Conservation (phyloP, 2,329 filamentous ascomycete genomes). For the Lecanicillium sp. region DNA sequence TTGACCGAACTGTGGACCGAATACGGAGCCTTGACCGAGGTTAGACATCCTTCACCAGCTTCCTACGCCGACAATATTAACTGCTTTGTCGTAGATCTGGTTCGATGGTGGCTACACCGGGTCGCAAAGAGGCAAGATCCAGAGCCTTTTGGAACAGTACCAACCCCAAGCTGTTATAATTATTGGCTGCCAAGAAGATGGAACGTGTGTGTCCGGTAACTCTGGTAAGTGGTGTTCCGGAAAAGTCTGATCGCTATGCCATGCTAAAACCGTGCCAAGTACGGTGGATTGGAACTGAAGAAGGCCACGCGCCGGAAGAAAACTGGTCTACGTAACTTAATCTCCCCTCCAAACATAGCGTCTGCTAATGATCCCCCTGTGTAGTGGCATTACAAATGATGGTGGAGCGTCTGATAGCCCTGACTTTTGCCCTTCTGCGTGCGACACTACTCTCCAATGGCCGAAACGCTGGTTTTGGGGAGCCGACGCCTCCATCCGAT, state of each 20-base stretch:
- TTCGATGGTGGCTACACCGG: slow-evolving; percentile 19
- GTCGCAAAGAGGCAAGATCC: slow-evolving; percentile 13
- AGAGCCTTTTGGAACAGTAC: slow-evolving; percentile 12
- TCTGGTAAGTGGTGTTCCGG: neutral
- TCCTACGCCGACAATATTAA: neutral
- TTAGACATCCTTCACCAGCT: neutral
- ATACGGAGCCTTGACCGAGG: slow-evolving; percentile 17
- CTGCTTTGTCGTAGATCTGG: slow-evolving; percentile 14
- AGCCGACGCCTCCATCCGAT: slow-evolving; percentile 13
- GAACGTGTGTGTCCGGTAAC: slow-evolving; percentile 14
- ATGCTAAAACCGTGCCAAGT: slow-evolving; percentile 1
- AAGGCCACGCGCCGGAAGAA: slow-evolving; percentile 14
- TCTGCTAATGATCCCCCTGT: neutral
- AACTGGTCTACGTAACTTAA: slow-evolving; percentile 17
- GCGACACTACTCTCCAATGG: slow-evolving; percentile 17
- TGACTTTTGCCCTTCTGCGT: slow-evolving; percentile 16
- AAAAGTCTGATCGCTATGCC: neutral
- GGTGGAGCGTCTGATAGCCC: slow-evolving; percentile 15
- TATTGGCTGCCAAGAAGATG: slow-evolving; percentile 15
- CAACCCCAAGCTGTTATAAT: slow-evolving; percentile 17
- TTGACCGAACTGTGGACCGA: slow-evolving; percentile 17
- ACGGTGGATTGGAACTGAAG: slow-evolving; percentile 17
- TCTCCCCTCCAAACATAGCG: neutral
- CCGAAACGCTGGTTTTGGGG: slow-evolving; percentile 18
- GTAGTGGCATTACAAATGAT: slow-evolving; percentile 11